Conservation (phyloP, 2,329 filamentous ascomycete genomes). For the Coleophoma crateriformis region DNA sequence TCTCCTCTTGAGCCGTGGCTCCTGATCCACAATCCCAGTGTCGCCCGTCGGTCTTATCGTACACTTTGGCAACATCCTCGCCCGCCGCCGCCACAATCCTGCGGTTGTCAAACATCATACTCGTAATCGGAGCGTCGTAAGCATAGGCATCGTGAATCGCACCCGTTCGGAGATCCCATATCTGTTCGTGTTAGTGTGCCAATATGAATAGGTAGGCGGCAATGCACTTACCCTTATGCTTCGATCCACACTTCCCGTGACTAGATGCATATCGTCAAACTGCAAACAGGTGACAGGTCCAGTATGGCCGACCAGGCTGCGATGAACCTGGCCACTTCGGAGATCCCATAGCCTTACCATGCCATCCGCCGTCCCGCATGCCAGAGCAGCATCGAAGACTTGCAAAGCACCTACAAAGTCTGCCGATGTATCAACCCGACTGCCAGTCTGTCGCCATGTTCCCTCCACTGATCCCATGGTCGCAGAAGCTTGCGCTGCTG, state of each 20-base stretch:
- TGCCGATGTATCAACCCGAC: constrained; percentile 61
- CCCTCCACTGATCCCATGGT: constrained; percentile 56
- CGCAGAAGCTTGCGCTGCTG: constrained; percentile 80
- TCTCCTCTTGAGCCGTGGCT: constrained; percentile 61
- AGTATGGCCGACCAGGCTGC: constrained; percentile 92
- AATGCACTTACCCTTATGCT: constrained; percentile 76
- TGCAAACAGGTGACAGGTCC: constrained; percentile 90
- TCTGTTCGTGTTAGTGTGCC: constrained; percentile 46
- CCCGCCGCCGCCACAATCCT: constrained; percentile 87
- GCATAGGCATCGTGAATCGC: constrained; percentile 95
- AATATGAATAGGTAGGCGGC: too few species aligned
- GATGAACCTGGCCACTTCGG: constrained; percentile 91
- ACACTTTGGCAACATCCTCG: constrained; percentile 93
- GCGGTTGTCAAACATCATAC: constrained; percentile 94
- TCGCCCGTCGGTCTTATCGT: constrained; percentile 91
- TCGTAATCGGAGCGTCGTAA: constrained; percentile 85
- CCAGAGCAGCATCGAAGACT: constrained; percentile 91
- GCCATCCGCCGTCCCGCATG: constrained; percentile 93
- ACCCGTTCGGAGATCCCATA: constrained; percentile 96
- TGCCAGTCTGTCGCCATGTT: constrained; percentile 66
- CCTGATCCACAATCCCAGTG: constrained; percentile 97
- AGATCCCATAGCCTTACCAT: constrained; percentile 98
- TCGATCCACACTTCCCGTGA: constrained; percentile 87
- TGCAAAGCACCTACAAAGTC: constrained; percentile 94
- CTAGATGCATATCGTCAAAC: constrained; percentile 92